Evolutionary conservation across 2,329 filamentous ascomycete genomes (phyloP), one percentile per base, ranked within the genome.

Genomic region (Karstenula rhodostoma): DNA sequence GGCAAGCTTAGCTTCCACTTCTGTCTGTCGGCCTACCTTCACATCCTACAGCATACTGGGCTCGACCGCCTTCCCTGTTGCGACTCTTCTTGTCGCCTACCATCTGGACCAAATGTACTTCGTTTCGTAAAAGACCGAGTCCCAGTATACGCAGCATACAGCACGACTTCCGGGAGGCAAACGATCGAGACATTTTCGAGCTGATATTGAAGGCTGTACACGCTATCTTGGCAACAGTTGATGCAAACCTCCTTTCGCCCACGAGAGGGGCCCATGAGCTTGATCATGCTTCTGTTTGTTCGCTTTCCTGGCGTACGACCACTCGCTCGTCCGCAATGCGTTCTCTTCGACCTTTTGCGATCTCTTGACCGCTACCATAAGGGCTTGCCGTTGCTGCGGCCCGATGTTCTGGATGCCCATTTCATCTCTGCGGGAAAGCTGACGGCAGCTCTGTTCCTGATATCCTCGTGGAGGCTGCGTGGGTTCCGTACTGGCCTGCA

Each of bases 41-140:
- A 81, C 80, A 71, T 85, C 83, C 17, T 81, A 78, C 53, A 84
- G 65, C 83, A 85, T 85, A 63, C 81, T 83, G 10, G 81, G 80
- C 72, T 83, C 80, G 4, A 81, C 77, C 0, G 81, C 82, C 5
- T 69, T 71, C 5, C 73, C 66, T 2, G 67, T 70, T 1, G 72
- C 69, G 17, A 79, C 70, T 27, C 80, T 68, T 13, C 70, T 75
- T 52, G 67, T 75, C 1, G 81, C 77, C 0, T 71, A 69, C 27
- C 83, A 66, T 57, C n/a, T n/a, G n/a, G n/a, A n/a, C n/a, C n/a
- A n/a, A n/a, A n/a, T n/a, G n/a, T n/a, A n/a, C n/a, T n/a, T n/a
- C n/a, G n/a, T 29, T 4, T 29, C 27, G 27, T 8, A 29, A 29
- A 4, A 8, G 27, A 29, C 27, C 27, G 8, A 8, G 8, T 29